Evolutionary conservation across 352 stramenopile species (phyloP).

Genomic region (Pythium pyrilobum): DNA sequence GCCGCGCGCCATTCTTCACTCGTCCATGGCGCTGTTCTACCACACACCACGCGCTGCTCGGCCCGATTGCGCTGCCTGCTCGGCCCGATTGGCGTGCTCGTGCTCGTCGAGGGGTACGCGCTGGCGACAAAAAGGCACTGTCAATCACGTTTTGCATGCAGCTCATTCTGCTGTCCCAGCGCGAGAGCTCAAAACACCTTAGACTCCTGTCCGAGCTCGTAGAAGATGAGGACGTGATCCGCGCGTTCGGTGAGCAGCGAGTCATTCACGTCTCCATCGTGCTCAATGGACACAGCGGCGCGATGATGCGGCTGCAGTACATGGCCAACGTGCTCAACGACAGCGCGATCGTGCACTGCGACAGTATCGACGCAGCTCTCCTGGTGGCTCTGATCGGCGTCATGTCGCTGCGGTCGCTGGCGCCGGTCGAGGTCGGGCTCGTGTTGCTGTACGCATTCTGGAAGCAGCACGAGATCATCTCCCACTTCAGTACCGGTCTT

Average conservation of each 20-base stretch:
- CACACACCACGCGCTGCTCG: slow-evolving; percentile 42
- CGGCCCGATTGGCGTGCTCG: neutral
- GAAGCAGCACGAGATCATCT: neutral
- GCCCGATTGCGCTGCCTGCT: neutral
- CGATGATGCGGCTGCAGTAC: neutral
- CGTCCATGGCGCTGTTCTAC: slow-evolving; percentile 52
- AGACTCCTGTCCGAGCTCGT: neutral
- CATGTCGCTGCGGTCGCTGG: neutral
- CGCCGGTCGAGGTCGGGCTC: neutral
- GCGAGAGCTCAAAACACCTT: neutral
- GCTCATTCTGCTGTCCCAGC: neutral
- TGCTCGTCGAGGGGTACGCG: neutral
- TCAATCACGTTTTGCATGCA: neutral
- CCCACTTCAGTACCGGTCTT: neutral
- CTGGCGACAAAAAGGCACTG: too few species aligned
- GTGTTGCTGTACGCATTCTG: neutral
- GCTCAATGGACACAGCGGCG: neutral
- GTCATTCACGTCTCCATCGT: neutral
- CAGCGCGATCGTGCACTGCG: neutral
- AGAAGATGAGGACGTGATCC: neutral
- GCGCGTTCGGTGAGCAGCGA: neutral
- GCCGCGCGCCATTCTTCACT: slow-evolving; percentile 29
- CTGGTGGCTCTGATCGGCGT: neutral
- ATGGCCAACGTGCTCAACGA: neutral
- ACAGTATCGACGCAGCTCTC: neutral